Percentiles rank a stretch among this genome's conserved stretches.
Conservation (phyloP, 441 rosid species). For the Brassica hybrid region DNA sequence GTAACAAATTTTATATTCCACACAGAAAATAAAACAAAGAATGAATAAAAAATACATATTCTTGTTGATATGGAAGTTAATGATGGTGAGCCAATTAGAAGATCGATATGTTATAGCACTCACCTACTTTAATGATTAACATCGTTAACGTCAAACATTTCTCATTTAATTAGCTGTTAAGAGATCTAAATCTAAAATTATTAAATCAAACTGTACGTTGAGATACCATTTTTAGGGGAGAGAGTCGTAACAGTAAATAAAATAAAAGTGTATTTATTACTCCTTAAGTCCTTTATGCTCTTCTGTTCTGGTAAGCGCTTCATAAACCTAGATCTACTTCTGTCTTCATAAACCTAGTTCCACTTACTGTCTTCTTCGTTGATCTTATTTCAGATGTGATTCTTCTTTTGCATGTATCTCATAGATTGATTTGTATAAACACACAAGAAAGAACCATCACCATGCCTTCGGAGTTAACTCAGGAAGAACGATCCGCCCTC, state of each 20-base stretch:
- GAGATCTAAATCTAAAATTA: constrained; percentile 14
- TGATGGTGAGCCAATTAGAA: constrained; percentile 34
- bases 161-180: constrained; percentile 12
- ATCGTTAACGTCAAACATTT: constrained; percentile 36
- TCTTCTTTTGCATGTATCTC: background rate
- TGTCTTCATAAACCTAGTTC: background rate
- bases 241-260: background rate
- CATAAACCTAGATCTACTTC: background rate
- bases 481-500: constrained; percentile 52
- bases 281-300: background rate
- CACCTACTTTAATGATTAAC: constrained; percentile 36
- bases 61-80: constrained; percentile 32
- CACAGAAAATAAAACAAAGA: background rate
- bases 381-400: background rate
- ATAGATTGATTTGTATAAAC: background rate
- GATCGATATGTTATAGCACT: constrained; percentile 30
- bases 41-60: background rate
- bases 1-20: background rate
- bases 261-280: background rate
- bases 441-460: constrained; percentile 37
- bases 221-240: background rate
- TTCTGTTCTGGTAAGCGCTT: constrained; percentile 7
- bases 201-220: background rate
- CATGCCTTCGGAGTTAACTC: constrained; percentile 56
- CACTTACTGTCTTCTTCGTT: background rate